Evolutionary conservation across 192 early-diverging fungal species (phyloP).

Genomic region (Spizellomyces sp.): DNA sequence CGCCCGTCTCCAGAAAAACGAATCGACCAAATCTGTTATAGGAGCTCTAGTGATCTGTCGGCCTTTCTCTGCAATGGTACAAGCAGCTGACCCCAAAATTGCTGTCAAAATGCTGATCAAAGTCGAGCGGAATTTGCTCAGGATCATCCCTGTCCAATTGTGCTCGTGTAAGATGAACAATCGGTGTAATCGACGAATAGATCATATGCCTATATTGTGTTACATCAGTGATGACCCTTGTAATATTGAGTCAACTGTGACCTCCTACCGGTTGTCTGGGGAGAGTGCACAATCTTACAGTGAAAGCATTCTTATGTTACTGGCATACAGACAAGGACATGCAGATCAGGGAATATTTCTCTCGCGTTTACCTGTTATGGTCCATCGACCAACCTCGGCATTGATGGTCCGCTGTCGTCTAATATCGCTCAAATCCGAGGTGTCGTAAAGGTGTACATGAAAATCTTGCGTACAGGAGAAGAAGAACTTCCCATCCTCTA

Average conservation of each 20-base stretch:
- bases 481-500: conserved; percentile 50
- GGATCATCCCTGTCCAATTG: conserved; percentile 4
- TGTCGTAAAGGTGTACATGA: conserved; percentile 60
- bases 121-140: conserved; percentile 6
- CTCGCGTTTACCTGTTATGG: conserved; percentile 53
- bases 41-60: conserved; percentile 23
- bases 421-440: conserved; percentile 45
- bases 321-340: neutral
- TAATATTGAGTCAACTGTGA: neutral
- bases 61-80: conserved; percentile 15
- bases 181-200: conserved; percentile 64
- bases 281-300: conserved; percentile 24
- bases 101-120: conserved; percentile 1
- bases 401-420: conserved; percentile 41
- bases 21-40: conserved; percentile 60
- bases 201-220: conserved; percentile 47
- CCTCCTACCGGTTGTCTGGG: conserved; percentile 44
- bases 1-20: conserved; percentile 62
- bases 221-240: neutral
- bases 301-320: neutral
- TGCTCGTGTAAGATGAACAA: conserved; percentile 52
- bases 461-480: conserved; percentile 63
- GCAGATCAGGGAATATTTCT: conserved; percentile 9
- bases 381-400: conserved; percentile 61
- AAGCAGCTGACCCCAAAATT: conserved; percentile 13